Base-by-base conservation (phyloP, 108 stramenopile species). In the Pseudonitzschia delicatissima region DNA sequence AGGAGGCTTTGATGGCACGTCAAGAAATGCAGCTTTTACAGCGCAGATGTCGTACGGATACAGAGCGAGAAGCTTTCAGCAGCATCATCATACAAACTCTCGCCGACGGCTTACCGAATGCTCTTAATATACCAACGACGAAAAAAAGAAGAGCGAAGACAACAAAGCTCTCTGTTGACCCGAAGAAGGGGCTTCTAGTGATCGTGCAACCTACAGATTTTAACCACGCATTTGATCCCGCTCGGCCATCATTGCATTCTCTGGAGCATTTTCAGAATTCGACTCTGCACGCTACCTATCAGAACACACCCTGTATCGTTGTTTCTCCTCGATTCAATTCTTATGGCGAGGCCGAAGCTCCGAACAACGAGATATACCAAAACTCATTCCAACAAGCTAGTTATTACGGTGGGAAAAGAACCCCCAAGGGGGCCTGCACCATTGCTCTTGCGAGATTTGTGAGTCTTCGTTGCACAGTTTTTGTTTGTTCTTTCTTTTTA, bases 381-480 rank as follows among this genome's bases (percentile, higher is more conserved):
- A 55, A 27, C n/a, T 27, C 29, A 27, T 55, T 55, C 8, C 85
- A 86, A 64, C 72, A 73, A 18, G 77, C 81, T 28, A 73, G 78
- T 32, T 69, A 68, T 34, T 89, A 83, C 67, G 88, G 88, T 37
- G 88, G 88, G 28, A 35, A 62, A 4, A 85, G 86, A 66, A 85
- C 88, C 18, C 88, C 88, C 12, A n/a, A 74, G 81, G 31, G 88
- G 88, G 9, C 85, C 85, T 44, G 81, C 85, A 15, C 79, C 83
- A 17, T 89, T 85, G 83, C 52, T 89, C 42, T 50, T 89, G 50
- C 70, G 88, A 53, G 88, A 89, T 69, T 86, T 89, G 53, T 55
- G 31, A 55, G 53, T 55, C 31, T 20, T 27, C 23, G 21, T 53
- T 53, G 7, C 29, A 17, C n/a, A 7, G 5, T 17, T 55, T n/a